Evolutionary conservation across 257 asterid species (phyloP).

Genomic region (Przewalskia tangutica): DNA sequence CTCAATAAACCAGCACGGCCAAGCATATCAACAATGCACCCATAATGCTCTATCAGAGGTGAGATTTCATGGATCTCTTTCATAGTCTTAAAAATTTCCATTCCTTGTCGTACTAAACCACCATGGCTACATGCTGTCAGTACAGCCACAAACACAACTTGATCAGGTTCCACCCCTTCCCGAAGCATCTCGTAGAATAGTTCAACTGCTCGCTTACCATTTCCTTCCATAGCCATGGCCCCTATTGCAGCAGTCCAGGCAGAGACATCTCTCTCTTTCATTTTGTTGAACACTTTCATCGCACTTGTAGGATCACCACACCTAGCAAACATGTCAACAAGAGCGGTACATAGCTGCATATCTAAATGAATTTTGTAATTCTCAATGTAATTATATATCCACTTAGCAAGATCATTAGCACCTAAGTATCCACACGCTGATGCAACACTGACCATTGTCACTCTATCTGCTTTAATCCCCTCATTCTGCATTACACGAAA

Average conservation of each 20-base stretch:
- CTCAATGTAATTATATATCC: conserved; percentile 34
- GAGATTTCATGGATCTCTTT: conserved; percentile 18
- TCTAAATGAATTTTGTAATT: conserved; percentile 17
- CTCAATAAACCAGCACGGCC: conserved; percentile 48
- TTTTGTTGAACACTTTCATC: conserved; percentile 22
- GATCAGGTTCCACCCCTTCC: conserved; percentile 28
- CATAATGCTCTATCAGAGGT: conserved; percentile 36
- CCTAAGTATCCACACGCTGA: conserved; percentile 56
- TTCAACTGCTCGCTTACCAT: conserved; percentile 32
- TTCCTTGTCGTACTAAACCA: conserved; percentile 42
- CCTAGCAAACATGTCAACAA: conserved; percentile 47
- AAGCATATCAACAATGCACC: conserved; percentile 39
- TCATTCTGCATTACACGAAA: conserved; percentile 39
- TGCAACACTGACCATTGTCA: conserved; percentile 48
- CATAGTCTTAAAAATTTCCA: conserved; percentile 26
- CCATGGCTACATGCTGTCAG: conserved; percentile 50
- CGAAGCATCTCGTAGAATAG: conserved; percentile 35
- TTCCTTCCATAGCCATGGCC: conserved; percentile 48
- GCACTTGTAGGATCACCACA: conserved; percentile 45
- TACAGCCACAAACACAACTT: conserved; percentile 32
- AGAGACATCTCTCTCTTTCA: conserved; percentile 37
- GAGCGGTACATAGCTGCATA: conserved; percentile 27
- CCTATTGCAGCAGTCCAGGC: conserved; percentile 55
- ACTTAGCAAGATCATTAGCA: conserved; percentile 40
- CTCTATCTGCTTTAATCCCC: conserved; percentile 29